These are phyloP conservation scores for Picocystis sp. DNA, from an alignment of 163 green algal genomes.

Conservation along the genomic window DNA sequence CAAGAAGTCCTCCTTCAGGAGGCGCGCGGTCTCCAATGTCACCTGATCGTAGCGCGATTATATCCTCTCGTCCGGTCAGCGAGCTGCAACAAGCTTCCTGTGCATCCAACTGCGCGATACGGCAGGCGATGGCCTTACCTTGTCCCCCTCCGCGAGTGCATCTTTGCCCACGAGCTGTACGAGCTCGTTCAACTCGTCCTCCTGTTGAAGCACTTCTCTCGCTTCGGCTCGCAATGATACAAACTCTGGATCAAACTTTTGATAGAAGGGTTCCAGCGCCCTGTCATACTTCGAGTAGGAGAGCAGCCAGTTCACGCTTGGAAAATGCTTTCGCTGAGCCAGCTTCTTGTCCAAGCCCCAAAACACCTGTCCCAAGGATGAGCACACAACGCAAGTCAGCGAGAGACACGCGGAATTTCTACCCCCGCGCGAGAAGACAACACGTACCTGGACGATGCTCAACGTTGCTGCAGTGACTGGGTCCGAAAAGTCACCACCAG, in stretches of 20 bases:
- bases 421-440: neutral
- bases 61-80: too few species aligned
- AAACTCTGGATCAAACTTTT: slow-evolving; percentile 69
- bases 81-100: too few species aligned
- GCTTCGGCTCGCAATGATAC: slow-evolving; percentile 42
- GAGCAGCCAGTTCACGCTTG: slow-evolving; percentile 98
- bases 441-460: slow-evolving; percentile 80
- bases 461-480: slow-evolving; percentile 94
- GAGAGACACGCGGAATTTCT: slow-evolving; percentile 1
- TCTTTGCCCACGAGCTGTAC: slow-evolving; percentile 99
- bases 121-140: slow-evolving; percentile 37
- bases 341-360: slow-evolving; percentile 99
- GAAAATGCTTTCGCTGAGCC: slow-evolving; percentile 98
- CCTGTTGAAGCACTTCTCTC: slow-evolving; percentile 89
- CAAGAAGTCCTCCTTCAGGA: slow-evolving; percentile 98
- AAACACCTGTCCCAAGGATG: slow-evolving; percentile 63
- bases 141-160: slow-evolving; percentile 89
- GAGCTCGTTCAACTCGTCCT: slow-evolving; percentile 99
- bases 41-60: too few species aligned
- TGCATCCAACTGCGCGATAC: too few species aligned
- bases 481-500: slow-evolving; percentile 96
- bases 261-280: slow-evolving; percentile 92
- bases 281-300: slow-evolving; percentile 99
- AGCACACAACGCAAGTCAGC: slow-evolving; percentile 5
- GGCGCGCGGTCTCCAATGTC: slow-evolving; percentile 69